Evolutionary conservation across 192 early-diverging fungal species (phyloP).

Genomic region (Podila epicladia): DNA sequence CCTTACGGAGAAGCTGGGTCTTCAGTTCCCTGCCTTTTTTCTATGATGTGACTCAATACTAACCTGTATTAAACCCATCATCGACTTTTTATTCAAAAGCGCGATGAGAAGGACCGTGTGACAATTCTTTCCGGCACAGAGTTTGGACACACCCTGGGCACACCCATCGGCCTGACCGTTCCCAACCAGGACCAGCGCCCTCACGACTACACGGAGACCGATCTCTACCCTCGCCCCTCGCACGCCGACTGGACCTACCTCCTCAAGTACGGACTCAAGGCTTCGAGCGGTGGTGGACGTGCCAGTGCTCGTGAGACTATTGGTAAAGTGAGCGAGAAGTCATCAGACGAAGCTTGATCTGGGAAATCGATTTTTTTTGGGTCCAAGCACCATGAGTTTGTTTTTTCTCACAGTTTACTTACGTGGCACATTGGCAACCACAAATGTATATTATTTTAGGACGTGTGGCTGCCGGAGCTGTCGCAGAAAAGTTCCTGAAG

Average conservation of each 20-base stretch:
- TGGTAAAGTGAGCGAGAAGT: slow-evolving; percentile 51
- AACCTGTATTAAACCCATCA: not conserved
- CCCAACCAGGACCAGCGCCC: slow-evolving; percentile 97
- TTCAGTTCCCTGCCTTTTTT: too few relatives aligned
- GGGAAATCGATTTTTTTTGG: not conserved
- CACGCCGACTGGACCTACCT: slow-evolving; percentile 99
- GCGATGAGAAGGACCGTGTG: slow-evolving; percentile 95
- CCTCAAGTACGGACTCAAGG: slow-evolving; percentile 96
- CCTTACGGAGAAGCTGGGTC: too few relatives aligned
- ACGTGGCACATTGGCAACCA: not conserved
- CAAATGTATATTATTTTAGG: slow-evolving; percentile 55
- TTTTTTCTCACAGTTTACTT: not conserved
- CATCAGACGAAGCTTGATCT: not conserved
- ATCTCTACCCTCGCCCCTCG: slow-evolving; percentile 93
- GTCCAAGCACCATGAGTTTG: not conserved
- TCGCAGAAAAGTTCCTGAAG: slow-evolving; percentile 97
- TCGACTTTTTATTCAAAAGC: slow-evolving; percentile 49
- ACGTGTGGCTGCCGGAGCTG: slow-evolving; percentile 94
- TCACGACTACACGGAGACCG: slow-evolving; percentile 95
- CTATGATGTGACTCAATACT: too few relatives aligned
- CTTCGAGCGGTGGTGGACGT: slow-evolving; percentile 92
- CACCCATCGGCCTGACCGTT: slow-evolving; percentile 93
- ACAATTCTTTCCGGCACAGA: slow-evolving; percentile 95
- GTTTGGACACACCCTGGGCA: slow-evolving; percentile 91
- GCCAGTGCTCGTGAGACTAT: slow-evolving; percentile 97